phyloP scores from a whole-genome alignment of 768 basidiomycete genomes.

The Lactifluus subvellereus region DNA sequence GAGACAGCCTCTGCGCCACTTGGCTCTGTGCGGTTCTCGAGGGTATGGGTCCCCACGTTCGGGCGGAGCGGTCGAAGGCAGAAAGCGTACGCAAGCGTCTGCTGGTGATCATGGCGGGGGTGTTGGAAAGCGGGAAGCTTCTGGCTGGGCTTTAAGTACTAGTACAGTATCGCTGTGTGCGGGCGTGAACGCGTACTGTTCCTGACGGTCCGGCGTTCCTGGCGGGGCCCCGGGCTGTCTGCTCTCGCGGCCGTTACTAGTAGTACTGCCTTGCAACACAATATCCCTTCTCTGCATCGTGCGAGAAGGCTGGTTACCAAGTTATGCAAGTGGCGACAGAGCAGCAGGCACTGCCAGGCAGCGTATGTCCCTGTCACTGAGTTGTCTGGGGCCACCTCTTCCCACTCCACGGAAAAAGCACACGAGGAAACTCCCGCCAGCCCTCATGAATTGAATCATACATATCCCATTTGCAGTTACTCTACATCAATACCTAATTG shows the following conservation, averaged over 20 bases:
- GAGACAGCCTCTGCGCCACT: slow-evolving; percentile 10
- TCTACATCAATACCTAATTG: neutral
- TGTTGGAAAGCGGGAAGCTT: too few relatives aligned
- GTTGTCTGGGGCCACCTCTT: slow-evolving; percentile 1
- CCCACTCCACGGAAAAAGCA: neutral
- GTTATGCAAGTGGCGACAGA: slow-evolving; percentile 43
- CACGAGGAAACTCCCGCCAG: neutral
- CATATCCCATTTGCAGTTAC: neutral
- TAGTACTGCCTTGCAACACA: too few relatives aligned
- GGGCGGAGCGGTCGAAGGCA: too few relatives aligned
- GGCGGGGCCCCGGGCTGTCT: too few relatives aligned
- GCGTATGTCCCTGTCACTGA: slow-evolving; percentile 31
- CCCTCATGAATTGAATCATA: neutral
- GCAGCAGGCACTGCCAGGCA: slow-evolving; percentile 38
- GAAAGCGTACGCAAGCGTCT: too few relatives aligned
- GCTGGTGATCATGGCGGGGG: too few relatives aligned
- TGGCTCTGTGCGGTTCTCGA: neutral
- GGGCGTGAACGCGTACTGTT: too few relatives aligned
- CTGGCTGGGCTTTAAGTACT: too few relatives aligned
- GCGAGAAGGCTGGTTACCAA: slow-evolving; percentile 48
- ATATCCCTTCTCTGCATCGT: too few relatives aligned
- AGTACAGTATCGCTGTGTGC: too few relatives aligned
- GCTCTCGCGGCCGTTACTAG: too few relatives aligned
- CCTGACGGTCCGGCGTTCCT: neutral
- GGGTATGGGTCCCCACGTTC: neutral